phyloP scores from a whole-genome alignment of 805 yeast species.

The Kodamaea hsintzibuensis region DNA sequence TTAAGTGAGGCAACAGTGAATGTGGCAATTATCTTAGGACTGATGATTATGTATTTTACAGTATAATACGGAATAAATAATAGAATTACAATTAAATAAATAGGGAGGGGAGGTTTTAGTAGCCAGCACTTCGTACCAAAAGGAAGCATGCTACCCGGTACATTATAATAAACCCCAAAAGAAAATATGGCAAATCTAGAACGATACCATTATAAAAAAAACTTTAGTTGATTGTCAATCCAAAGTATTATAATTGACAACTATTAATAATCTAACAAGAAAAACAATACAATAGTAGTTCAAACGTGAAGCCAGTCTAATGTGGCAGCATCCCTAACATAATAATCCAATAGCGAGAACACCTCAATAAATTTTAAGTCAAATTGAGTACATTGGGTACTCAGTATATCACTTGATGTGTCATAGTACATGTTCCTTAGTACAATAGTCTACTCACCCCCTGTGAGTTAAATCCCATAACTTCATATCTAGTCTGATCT shows the following conservation, averaged over 20 bases:
- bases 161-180: background rate
- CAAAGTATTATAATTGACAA: background rate
- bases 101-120: background rate
- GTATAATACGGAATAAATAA: slow-evolving; percentile 1
- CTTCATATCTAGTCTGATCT: background rate
- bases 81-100: background rate
- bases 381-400: background rate
- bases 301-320: background rate
- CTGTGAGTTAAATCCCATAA: background rate
- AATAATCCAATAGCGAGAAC: background rate
- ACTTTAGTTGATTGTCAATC: background rate
- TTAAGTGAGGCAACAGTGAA: background rate
- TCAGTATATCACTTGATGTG: background rate
- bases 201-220: background rate
- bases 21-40: background rate
- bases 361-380: background rate
- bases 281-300: background rate
- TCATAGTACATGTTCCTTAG: background rate
- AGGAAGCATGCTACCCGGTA: background rate
- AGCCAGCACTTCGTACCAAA: background rate
- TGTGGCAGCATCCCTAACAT: background rate
- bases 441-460: background rate
- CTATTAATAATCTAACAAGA: background rate
- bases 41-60: slow-evolving; percentile 6
- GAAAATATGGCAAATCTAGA: background rate